A percentile compares a stretch with the other conserved stretches of the same genome.
Evolutionary conservation across 164 flowering plant species (phyloP).

Genomic region (Tetrastigma voinierianum): DNA sequence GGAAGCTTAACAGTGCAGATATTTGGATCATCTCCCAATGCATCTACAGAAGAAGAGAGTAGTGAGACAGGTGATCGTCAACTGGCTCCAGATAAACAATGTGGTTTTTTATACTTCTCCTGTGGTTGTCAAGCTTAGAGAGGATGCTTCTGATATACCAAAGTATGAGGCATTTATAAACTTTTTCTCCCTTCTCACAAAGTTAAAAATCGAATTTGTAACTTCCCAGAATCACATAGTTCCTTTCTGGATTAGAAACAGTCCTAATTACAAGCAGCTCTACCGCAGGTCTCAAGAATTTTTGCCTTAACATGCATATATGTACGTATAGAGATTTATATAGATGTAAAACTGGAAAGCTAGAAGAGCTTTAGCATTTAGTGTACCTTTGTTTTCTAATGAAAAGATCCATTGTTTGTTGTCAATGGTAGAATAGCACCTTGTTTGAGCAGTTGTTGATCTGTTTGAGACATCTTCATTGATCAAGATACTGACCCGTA

Average conservation of each 20-base stretch:
- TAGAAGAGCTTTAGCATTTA: conserved; percentile 1
- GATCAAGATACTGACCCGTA: too few relatives aligned
- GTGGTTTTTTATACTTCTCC: conserved; percentile 22
- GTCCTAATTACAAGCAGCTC: neutral
- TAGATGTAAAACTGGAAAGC: neutral
- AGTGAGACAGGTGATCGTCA: conserved; percentile 15
- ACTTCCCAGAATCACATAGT: neutral
- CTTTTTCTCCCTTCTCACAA: neutral
- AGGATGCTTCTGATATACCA: conserved; percentile 14
- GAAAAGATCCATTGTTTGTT: neutral
- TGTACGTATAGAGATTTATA: neutral
- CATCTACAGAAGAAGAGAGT: conserved; percentile 17
- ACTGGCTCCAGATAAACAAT: conserved; percentile 25
- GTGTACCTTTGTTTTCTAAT: neutral
- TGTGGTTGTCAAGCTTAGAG: conserved; percentile 21
- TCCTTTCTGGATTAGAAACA: neutral
- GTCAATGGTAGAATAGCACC: neutral
- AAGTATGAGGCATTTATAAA: conserved; percentile 12
- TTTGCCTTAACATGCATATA: conserved; percentile 1
- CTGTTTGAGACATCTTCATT: too few relatives aligned
- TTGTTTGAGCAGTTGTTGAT: too few relatives aligned
- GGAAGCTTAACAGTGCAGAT: conserved; percentile 83
- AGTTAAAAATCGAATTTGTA: neutral
- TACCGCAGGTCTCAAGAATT: neutral
- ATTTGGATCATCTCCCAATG: conserved; percentile 37